Percentiles rank a stretch among this genome's conserved stretches.
These are phyloP conservation scores for Fusarium pseudonygamai DNA, from an alignment of 2,329 filamentous ascomycete species.

Conservation along the genomic window DNA sequence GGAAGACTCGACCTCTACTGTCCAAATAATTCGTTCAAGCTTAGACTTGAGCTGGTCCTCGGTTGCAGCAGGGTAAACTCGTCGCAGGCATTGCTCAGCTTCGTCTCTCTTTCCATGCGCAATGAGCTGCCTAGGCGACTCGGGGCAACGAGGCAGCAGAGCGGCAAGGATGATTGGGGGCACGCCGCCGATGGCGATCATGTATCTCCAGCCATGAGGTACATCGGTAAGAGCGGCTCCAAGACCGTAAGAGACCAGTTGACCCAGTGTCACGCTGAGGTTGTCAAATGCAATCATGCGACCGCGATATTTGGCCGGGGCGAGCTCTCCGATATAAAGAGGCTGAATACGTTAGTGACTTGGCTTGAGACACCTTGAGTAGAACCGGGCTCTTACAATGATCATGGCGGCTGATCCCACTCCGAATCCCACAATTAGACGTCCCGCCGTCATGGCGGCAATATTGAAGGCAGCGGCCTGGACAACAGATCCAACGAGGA, in stretches of 20 bases:
- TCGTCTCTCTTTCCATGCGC: slow-evolving; percentile 47
- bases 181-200: slow-evolving; percentile 58
- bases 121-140: slow-evolving; percentile 58
- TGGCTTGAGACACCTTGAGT: fast-evolving
- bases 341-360: slow-evolving; percentile 3
- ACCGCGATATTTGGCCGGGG: slow-evolving; percentile 60
- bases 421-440: slow-evolving; percentile 58
- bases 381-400: slow-evolving; percentile 20
- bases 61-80: no score
- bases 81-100: no score
- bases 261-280: slow-evolving; percentile 54
- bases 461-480: slow-evolving; percentile 42
- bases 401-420: slow-evolving; percentile 59
- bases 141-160: slow-evolving; percentile 57
- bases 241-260: slow-evolving; percentile 51
- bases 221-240: slow-evolving; percentile 54
- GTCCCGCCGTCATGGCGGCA: slow-evolving; percentile 42
- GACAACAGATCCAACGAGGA: slow-evolving; percentile 38
- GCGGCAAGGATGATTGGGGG: slow-evolving; percentile 55
- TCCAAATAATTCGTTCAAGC: neutral
- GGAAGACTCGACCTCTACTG: slow-evolving; percentile 51
- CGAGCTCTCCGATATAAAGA: slow-evolving; percentile 60
- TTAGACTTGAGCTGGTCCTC: no score
- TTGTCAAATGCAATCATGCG: slow-evolving; percentile 60
- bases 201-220: slow-evolving; percentile 57